Conservation (phyloP, 1,284 basidiomycete species). For the Puccinia polysora region DNA sequence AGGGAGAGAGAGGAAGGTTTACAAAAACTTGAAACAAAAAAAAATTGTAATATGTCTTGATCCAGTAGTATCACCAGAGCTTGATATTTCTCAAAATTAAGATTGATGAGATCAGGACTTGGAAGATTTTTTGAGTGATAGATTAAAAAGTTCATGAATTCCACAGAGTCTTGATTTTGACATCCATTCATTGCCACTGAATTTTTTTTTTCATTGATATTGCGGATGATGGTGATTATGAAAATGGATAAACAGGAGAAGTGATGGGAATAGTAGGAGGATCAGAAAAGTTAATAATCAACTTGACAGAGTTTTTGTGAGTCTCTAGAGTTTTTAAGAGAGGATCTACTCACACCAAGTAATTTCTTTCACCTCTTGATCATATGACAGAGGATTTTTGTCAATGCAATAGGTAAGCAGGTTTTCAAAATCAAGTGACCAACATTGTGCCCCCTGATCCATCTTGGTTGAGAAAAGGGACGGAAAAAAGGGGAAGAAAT, state of each 20-base stretch:
- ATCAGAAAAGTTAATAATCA: slow-evolving; percentile 59
- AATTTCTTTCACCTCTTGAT: slow-evolving; percentile 55
- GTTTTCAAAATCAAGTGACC: not conserved
- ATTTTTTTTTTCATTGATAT: no score
- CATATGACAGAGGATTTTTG: no score
- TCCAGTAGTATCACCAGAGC: slow-evolving; percentile 2
- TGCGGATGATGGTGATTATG: no score
- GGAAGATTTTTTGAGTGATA: not conserved
- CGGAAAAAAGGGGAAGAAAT: not conserved
- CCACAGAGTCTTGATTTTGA: not conserved
- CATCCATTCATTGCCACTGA: not conserved
- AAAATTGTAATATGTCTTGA: not conserved
- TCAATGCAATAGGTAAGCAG: not conserved
- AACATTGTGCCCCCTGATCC: no score
- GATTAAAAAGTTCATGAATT: no score
- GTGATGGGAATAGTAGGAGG: no score
- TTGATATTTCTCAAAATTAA: slow-evolving; percentile 2
- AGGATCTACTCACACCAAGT: slow-evolving; percentile 57
- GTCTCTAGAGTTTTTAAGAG: slow-evolving; percentile 56
- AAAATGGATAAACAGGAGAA: no score
- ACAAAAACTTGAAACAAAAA: no score
- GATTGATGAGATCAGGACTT: not conserved
- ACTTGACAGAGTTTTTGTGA: slow-evolving; percentile 57
- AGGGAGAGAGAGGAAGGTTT: no score
- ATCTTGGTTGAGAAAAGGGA: not conserved